Evolutionary conservation across 345 rosid genomes (phyloP), one percentile per base, ranked within the genome.

Genomic region (Lagerstroemia speciosa): DNA sequence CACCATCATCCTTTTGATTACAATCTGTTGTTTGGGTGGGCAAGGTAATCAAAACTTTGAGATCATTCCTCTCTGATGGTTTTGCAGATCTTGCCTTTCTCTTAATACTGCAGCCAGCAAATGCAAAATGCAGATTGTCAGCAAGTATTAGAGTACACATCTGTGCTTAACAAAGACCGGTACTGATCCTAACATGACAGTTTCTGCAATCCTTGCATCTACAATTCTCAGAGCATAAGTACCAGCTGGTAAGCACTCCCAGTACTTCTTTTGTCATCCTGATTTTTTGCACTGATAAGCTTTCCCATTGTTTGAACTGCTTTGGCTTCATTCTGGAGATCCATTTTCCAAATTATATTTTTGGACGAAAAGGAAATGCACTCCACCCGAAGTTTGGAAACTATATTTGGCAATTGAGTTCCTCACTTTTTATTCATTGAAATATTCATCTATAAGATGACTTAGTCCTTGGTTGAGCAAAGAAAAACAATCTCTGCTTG

Each of bases 201-300:
- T 93, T 93, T 73, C 87, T 88, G 82, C 97, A 89, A 65, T 90
- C 95, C 79, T 82, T 71, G 72, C 97, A 93, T 82, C 70, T 84
- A 74, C 97, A 90, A 76, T 84, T 93, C 46, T 93, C 98, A 37
- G 95, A 93, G 80, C 98, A 93, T 30, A 84, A 75, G 88, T 76
- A 70, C 83, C 80, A 19, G 92, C 97, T 73, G 90, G 93, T 79
- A 82, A 93, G 81, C 98, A 90, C 75, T 89, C 98, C 43, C 98
- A 90, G 68, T 93, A 93, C 83, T 87, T 88, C 84, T 90, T 93
- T 37, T 90, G 93, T 78, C 93, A 93, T 45, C 96, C 89, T 20
- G 97, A 87, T 77, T 86, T 93, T 85, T 83, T 90, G 82, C 97
- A 89, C 70, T 89, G 82, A 69, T 97, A 93, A 55, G 97, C 83